These are phyloP conservation scores for Fraxinus quadrangulata DNA, from an alignment of 257 asterid species.

Conservation along the genomic window DNA sequence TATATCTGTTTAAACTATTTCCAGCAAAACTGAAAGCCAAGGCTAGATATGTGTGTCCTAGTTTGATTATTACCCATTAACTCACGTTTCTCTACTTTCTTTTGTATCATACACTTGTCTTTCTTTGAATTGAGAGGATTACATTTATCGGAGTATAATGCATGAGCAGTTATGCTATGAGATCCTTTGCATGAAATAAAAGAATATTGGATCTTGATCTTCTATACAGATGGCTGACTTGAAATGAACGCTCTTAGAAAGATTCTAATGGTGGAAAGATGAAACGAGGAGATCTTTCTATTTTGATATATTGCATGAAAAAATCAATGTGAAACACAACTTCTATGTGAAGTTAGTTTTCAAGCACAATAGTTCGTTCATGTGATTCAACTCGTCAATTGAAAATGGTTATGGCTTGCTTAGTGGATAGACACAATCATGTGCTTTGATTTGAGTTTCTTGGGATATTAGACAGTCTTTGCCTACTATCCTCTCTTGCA, in stretches of 20 bases:
- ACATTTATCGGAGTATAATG: background rate
- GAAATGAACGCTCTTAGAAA: background rate
- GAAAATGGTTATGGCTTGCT: background rate
- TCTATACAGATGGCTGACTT: background rate
- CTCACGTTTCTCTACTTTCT: background rate
- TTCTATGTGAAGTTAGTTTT: background rate
- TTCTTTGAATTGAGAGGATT: background rate
- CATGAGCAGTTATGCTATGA: background rate
- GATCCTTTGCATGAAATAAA: background rate
- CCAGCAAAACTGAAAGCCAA: background rate
- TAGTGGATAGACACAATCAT: conserved; percentile 7
- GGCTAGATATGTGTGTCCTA: background rate
- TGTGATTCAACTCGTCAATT: background rate
- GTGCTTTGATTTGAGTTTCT: conserved; percentile 13
- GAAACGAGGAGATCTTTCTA: background rate
- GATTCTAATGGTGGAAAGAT: background rate
- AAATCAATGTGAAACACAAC: background rate
- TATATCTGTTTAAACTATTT: background rate
- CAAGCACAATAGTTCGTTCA: background rate
- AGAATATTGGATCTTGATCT: background rate
- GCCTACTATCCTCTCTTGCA: background rate
- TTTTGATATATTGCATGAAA: background rate
- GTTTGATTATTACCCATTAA: background rate
- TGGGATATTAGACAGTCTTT: conserved; percentile 20
- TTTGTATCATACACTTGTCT: background rate